Conservation (phyloP, 1,139 yeast genomes). For the Wickerhamiella pararugosa region DNA sequence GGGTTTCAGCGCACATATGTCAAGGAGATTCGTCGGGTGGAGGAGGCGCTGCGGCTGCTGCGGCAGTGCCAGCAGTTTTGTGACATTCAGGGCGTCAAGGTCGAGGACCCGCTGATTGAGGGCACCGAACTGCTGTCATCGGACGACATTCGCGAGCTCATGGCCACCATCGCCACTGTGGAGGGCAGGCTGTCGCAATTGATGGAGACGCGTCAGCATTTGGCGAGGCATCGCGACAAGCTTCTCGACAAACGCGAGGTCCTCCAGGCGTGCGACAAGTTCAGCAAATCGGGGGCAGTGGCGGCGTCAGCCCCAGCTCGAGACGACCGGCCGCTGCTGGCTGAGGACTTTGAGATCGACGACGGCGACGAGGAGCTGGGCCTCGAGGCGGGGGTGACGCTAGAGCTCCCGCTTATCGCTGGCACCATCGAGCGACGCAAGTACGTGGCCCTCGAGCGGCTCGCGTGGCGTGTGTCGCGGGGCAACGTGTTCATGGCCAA, state of each 20-base stretch:
- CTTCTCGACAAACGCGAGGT: constrained; percentile 53
- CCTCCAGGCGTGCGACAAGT: constrained; percentile 50
- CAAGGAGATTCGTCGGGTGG: constrained; percentile 57
- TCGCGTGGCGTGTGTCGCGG: constrained; percentile 83
- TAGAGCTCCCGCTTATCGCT: constrained; percentile 46
- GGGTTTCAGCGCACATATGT: constrained; percentile 82
- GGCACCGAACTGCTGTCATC: constrained; percentile 32
- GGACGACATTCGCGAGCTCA: constrained; percentile 61
- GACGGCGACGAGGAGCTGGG: constrained; percentile 13
- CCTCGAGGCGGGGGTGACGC: constrained; percentile 8
- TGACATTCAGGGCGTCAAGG: constrained; percentile 16
- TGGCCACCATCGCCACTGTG: constrained; percentile 45
- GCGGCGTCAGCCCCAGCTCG: constrained; percentile 2
- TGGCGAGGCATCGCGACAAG: constrained; percentile 40
- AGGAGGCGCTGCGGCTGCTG: constrained; percentile 47
- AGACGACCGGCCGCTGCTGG: constrained; percentile 9
- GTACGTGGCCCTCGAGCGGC: constrained; percentile 60
- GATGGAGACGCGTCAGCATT: constrained; percentile 36
- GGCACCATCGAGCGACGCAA: constrained; percentile 73
- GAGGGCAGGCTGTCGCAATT: constrained; percentile 46
- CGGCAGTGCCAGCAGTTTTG: constrained; percentile 22
- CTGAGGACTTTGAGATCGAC: constrained; percentile 14
- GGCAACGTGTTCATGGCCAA: constrained; percentile 74
- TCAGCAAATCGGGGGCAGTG: constrained; percentile 23
- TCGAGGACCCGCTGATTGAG: constrained; percentile 17